Percentiles rank a stretch among this genome's conserved stretches.
These are phyloP conservation scores for Dendrobium chrysotoxum DNA, from an alignment of 106 monocot genomes.

Conservation along the genomic window DNA sequence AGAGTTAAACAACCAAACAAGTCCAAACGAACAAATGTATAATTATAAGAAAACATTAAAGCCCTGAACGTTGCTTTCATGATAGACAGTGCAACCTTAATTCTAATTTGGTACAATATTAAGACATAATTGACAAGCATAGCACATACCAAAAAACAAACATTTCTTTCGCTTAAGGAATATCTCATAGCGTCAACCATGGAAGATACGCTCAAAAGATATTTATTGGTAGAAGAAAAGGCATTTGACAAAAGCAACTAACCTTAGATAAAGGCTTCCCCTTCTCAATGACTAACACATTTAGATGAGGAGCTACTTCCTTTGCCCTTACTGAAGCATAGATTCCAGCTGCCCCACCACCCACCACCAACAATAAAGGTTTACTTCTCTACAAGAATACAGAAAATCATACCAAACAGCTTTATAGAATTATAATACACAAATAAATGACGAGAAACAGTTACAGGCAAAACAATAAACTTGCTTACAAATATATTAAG, in stretches of 20 bases:
- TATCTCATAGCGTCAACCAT: too few relatives aligned
- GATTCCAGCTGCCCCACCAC: conserved; percentile 86
- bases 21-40: too few relatives aligned
- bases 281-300: conserved; percentile 86
- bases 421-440: neutral
- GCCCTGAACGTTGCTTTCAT: too few relatives aligned
- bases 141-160: too few relatives aligned
- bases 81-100: too few relatives aligned
- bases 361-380: conserved; percentile 67
- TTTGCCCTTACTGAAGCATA: conserved; percentile 93
- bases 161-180: too few relatives aligned
- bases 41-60: too few relatives aligned
- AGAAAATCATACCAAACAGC: neutral
- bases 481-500: neutral
- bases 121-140: too few relatives aligned
- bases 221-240: neutral
- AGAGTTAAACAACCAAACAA: too few relatives aligned
- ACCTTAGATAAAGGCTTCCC: conserved; percentile 93
- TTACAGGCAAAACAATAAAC: neutral
- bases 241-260: neutral
- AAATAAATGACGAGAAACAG: neutral
- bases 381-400: conserved; percentile 35
- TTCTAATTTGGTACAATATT: too few relatives aligned
- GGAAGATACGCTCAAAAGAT: too few relatives aligned
- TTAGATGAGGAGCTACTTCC: conserved; percentile 50